Evolutionary conservation across 176 grass and related monocot species (phyloP).

Genomic region (Panicum miliaceum): DNA sequence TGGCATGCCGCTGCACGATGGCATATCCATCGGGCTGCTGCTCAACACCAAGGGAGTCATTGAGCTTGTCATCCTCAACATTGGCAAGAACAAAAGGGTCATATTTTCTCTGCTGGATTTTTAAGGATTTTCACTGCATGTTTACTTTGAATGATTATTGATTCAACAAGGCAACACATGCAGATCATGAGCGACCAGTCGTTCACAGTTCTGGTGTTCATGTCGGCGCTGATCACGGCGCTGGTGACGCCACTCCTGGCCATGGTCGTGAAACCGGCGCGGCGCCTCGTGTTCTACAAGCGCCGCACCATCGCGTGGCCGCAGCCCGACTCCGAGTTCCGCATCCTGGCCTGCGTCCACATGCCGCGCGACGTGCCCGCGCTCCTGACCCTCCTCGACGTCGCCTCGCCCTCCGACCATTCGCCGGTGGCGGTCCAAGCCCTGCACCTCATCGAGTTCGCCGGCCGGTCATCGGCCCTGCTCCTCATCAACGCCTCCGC

Average conservation of each 20-base stretch:
- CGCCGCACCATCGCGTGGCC: conserved; percentile 65
- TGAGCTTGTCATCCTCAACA: conserved; percentile 82
- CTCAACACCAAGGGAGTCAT: conserved; percentile 77
- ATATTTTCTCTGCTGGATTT: too few relatives aligned
- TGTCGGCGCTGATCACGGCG: conserved; percentile 63
- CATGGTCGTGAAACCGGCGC: conserved; percentile 61
- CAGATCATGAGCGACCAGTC: conserved; percentile 66
- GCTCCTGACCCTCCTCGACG: conserved; percentile 57
- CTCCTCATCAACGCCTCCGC: conserved; percentile 54
- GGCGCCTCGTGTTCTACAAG: conserved; percentile 68
- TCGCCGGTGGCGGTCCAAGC: conserved; percentile 56
- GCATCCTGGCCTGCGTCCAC: conserved; percentile 64
- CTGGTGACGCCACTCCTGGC: conserved; percentile 55
- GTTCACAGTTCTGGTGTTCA: conserved; percentile 76
- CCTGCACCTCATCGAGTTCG: conserved; percentile 78
- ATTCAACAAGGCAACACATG: too few relatives aligned
- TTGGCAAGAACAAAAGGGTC: conserved; percentile 53
- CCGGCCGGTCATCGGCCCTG: conserved; percentile 57
- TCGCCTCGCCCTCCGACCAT: conserved; percentile 46
- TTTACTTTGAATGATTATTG: too few relatives aligned
- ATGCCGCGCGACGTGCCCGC: conserved; percentile 57
- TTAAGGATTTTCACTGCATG: too few relatives aligned
- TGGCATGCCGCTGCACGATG: conserved; percentile 68
- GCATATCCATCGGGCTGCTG: conserved; percentile 63
- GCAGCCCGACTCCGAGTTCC: conserved; percentile 60